Base-by-base conservation (phyloP, 345 rosid genomes). In the Ricinus communis region DNA sequence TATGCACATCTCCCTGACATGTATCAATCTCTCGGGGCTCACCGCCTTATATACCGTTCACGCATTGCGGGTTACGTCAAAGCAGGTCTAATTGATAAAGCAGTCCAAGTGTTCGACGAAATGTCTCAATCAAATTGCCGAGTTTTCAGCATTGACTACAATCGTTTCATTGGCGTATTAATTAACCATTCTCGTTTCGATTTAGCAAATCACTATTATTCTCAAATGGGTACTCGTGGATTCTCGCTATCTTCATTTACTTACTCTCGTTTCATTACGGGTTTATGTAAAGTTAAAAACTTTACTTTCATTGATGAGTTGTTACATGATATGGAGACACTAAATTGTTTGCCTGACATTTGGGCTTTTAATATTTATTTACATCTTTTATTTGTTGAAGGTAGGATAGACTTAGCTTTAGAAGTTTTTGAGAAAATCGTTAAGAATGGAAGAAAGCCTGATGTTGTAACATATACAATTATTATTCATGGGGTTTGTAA, bases 261-360 rank as follows among this genome's bases (percentile, higher is more conserved):
- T 71, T 89, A 90, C 86, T 92, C 98, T 61, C 88, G 99, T 54
- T 89, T 92, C 83, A 92, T 95, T 75, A 91, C 97, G 54, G 86
- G 90, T 74, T 85, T 95, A 71, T 95, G 97, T 73, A 43, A 82
- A 67, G 82, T 82, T 58, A 86, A 81, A 71, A 81, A 87, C 72
- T 77, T 90, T 74, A 63, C 66, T n/a, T 82, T 87, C 54, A 83
- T 92, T 65, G 84, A 92, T 25, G 71, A 72, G 62, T 80, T 95
- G 41, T 36, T 92, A 28, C 74, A 53, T 49, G 95, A 90, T 73
- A 95, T 90, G 98, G 96, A 84, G 63, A 82, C 72, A 59, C 79
- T 89, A 12, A 85, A 88, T 19, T 84, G 65, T 61, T 68, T 89
- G 53, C 97, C 91, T 0, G 99, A 92, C 78, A 85, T 86, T 46